These are phyloP conservation scores for Aphanomyces astaci DNA, from an alignment of 352 stramenopile species.

Conservation along the genomic window DNA sequence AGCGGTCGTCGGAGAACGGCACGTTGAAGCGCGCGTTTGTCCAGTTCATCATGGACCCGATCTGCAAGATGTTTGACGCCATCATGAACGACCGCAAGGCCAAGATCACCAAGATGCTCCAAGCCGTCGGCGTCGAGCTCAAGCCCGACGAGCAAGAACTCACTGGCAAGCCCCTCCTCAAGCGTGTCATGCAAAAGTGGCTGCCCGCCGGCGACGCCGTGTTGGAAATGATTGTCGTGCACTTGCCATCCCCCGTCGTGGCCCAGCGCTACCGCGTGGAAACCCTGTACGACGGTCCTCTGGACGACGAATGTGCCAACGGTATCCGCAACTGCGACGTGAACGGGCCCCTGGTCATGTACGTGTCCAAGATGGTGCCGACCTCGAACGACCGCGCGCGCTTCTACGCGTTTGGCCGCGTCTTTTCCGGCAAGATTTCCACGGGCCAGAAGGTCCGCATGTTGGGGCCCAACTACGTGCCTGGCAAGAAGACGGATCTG, in stretches of 20 bases:
- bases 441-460: slow-evolving; percentile 99
- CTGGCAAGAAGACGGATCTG: slow-evolving; percentile 99
- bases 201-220: slow-evolving; percentile 97
- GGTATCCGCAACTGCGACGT: slow-evolving; percentile 98
- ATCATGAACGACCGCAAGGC: slow-evolving; percentile 99
- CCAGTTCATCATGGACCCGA: slow-evolving; percentile 99
- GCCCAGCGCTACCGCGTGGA: slow-evolving; percentile 98
- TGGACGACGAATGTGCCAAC: slow-evolving; percentile 95
- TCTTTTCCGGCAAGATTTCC: slow-evolving; percentile 98
- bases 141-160: slow-evolving; percentile 96
- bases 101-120: slow-evolving; percentile 98
- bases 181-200: slow-evolving; percentile 99
- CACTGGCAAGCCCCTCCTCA: slow-evolving; percentile 95
- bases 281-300: slow-evolving; percentile 97
- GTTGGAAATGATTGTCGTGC: slow-evolving; percentile 99
- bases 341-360: slow-evolving; percentile 98
- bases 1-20: slow-evolving; percentile 84
- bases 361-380: slow-evolving; percentile 99
- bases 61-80: slow-evolving; percentile 99
- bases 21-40: slow-evolving; percentile 98
- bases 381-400: slow-evolving; percentile 95
- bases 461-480: slow-evolving; percentile 98
- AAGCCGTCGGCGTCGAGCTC: slow-evolving; percentile 95
- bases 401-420: slow-evolving; percentile 99
- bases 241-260: slow-evolving; percentile 95